phyloP scores from a whole-genome alignment of 2,329 filamentous ascomycete genomes.

The Dothiorella sarmentorum region DNA sequence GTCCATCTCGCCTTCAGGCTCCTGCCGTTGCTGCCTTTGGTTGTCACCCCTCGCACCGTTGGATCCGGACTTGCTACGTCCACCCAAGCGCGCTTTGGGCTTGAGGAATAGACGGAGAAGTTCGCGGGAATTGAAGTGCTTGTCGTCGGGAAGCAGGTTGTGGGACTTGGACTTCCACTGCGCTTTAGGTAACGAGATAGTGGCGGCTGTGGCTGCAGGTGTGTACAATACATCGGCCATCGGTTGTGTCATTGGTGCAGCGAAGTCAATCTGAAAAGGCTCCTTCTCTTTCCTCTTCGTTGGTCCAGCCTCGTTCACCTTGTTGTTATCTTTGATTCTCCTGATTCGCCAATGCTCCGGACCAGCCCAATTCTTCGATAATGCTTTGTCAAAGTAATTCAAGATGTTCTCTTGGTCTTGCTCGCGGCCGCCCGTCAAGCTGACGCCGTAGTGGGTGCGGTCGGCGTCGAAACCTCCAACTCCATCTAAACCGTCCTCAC shows the following conservation, averaged over 20 bases:
- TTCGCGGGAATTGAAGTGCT: constrained; percentile 94
- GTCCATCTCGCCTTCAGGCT: constrained; percentile 76
- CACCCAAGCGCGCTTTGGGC: constrained; percentile 79
- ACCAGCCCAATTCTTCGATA: constrained; percentile 96
- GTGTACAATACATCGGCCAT: constrained; percentile 77
- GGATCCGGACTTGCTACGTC: constrained; percentile 48
- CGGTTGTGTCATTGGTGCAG: constrained; percentile 66
- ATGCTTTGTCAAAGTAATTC: constrained; percentile 94
- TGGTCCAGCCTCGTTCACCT: constrained; percentile 56
- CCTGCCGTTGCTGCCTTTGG: constrained; percentile 34
- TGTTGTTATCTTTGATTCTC: constrained; percentile 74
- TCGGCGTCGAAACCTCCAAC: constrained; percentile 59
- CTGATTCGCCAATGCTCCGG: constrained; percentile 99
- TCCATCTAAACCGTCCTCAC: constrained; percentile 47
- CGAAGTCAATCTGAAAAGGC: constrained; percentile 90
- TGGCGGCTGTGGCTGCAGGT: constrained; percentile 72
- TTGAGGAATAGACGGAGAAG: constrained; percentile 89
- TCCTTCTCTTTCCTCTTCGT: constrained; percentile 89
- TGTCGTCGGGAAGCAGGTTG: constrained; percentile 93
- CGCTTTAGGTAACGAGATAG: constrained; percentile 83
- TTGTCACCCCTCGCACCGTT: constrained; percentile 21
- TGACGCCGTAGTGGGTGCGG: constrained; percentile 72
- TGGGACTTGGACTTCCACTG: constrained; percentile 93
- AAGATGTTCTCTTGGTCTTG: constrained; percentile 89
- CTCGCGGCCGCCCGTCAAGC: constrained; percentile 67